These are phyloP conservation scores for Beta macrorhiza DNA, from an alignment of 179 eudicot species.

Conservation along the genomic window DNA sequence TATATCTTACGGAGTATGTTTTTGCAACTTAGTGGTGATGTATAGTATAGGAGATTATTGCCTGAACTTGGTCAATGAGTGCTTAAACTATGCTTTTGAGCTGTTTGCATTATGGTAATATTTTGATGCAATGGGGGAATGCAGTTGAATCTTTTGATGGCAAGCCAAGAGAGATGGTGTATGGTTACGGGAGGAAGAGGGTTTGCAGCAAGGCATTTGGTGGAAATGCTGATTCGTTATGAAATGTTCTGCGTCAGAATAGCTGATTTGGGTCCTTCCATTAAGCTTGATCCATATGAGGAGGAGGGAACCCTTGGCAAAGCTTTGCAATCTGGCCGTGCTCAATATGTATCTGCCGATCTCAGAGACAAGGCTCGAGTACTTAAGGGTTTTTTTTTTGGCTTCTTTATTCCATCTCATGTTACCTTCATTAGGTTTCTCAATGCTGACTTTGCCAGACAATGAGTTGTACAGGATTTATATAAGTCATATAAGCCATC, in stretches of 20 bases:
- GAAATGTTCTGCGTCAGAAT: conserved; percentile 74
- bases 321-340: conserved; percentile 67
- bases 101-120: conserved; percentile 2
- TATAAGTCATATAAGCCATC: not conserved
- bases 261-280: conserved; percentile 62
- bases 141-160: conserved; percentile 30
- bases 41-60: too few species aligned
- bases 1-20: too few species aligned
- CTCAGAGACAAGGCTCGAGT: conserved; percentile 74
- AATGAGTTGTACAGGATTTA: not conserved
- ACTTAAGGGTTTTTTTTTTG: conserved; percentile 47
- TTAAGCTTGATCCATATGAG: conserved; percentile 62
- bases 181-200: conserved; percentile 96
- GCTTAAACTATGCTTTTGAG: too few species aligned
- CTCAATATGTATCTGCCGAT: conserved; percentile 59
- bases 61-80: too few species aligned
- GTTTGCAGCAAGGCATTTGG: conserved; percentile 90
- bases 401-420: not conserved
- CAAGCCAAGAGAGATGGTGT: conserved; percentile 74
- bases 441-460: too few species aligned
- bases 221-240: conserved; percentile 73
- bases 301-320: conserved; percentile 68
- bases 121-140: not conserved
- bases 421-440: not conserved
- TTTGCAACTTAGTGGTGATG: too few species aligned